These are phyloP conservation scores for Dysphania ambrosioides DNA, from an alignment of 148 eudicot genomes.

Conservation along the genomic window DNA sequence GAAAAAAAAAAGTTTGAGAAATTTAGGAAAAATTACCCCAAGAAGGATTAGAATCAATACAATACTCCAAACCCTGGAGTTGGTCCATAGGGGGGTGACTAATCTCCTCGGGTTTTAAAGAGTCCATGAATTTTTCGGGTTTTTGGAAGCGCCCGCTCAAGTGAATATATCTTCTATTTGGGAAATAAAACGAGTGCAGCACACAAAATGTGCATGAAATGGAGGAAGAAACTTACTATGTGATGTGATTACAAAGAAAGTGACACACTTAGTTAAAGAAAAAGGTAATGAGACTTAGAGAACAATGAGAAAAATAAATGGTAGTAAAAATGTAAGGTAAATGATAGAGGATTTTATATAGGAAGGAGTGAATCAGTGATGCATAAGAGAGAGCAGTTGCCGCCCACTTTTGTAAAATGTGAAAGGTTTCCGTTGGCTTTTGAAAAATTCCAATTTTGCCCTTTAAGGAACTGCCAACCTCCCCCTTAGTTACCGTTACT, in stretches of 20 bases:
- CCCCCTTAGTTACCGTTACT: conserved; percentile 67
- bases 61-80: conserved; percentile 94
- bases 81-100: conserved; percentile 91
- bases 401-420: conserved; percentile 31
- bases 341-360: conserved; percentile 12
- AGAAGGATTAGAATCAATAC: conserved; percentile 95
- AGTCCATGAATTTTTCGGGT: conserved; percentile 53
- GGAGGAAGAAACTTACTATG: too few species aligned
- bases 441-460: conserved; percentile 50
- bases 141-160: too few species aligned
- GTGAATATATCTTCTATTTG: too few species aligned
- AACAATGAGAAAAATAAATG: conserved; percentile 9
- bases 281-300: not conserved
- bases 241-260: not conserved
- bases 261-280: not conserved
- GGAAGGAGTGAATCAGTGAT: too few species aligned
- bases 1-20: not conserved
- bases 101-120: conserved; percentile 73
- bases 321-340: not conserved
- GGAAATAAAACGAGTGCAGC: too few species aligned
- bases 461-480: conserved; percentile 62
- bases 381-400: not conserved
- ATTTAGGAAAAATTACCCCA: conserved; percentile 57
- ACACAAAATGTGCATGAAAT: too few species aligned
- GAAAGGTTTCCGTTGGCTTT: conserved; percentile 54